A percentile compares a stretch with the other conserved stretches of the same genome.
Conservation (phyloP, 768 basidiomycete species). For the Tricholoma matsutake region DNA sequence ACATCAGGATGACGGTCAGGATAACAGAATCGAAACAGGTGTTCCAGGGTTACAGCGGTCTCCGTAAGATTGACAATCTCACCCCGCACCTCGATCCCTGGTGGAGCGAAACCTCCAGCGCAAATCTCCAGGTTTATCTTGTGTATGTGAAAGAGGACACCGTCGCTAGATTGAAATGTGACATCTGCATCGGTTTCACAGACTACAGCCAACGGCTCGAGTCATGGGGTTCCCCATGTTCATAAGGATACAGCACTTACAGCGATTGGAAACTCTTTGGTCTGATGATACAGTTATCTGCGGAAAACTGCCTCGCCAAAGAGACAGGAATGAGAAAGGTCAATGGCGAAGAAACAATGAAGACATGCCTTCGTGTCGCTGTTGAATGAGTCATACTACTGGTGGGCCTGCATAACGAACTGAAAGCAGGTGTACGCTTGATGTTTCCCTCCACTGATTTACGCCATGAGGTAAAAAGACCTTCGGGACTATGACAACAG, state of each 20-base stretch:
- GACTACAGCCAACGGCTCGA: background rate
- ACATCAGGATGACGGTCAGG: slow-evolving; percentile 8
- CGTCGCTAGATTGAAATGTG: background rate
- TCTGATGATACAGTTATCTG: background rate
- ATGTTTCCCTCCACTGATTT: background rate
- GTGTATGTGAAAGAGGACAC: background rate
- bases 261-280: background rate
- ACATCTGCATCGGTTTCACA: background rate
- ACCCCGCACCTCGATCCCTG: background rate
- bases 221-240: background rate
- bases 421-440: background rate
- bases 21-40: slow-evolving; percentile 8
- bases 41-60: background rate
- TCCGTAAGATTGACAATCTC: slow-evolving; percentile 1
- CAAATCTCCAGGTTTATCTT: background rate
- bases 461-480: background rate
- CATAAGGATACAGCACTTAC: background rate
- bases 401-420: background rate
- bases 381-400: too few relatives aligned
- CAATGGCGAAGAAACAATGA: background rate
- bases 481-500: background rate
- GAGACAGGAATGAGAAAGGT: background rate
- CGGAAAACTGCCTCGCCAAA: background rate
- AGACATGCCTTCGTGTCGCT: background rate
- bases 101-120: background rate